Conservation (phyloP, 768 basidiomycete species). For the Strobilomyces confusus region DNA sequence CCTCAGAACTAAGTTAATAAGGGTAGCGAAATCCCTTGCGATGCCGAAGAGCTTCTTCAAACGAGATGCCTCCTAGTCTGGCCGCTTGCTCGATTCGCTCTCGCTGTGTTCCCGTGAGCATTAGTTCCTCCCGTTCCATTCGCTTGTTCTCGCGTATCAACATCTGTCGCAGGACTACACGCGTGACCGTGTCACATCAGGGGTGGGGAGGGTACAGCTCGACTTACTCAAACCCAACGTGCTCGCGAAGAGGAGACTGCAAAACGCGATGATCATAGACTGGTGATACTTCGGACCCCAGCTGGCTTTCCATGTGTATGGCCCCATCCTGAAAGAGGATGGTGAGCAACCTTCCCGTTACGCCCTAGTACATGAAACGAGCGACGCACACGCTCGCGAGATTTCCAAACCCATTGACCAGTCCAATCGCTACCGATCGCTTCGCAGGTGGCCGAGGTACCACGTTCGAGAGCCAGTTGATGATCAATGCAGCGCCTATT, state of each 20-base stretch:
- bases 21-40: conserved; percentile 58
- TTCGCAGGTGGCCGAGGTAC: conserved; percentile 56
- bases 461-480: conserved; percentile 61
- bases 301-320: conserved; percentile 56
- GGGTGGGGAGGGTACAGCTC: background rate
- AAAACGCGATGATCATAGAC: conserved; percentile 51
- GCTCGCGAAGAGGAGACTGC: conserved; percentile 30
- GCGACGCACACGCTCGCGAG: conserved; percentile 51
- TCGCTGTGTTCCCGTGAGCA: conserved; percentile 41
- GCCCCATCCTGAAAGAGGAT: conserved; percentile 44
- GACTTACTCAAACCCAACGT: conserved; percentile 34
- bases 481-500: conserved; percentile 39
- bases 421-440: conserved; percentile 52
- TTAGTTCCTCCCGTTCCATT: conserved; percentile 47
- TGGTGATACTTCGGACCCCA: conserved; percentile 64
- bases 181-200: background rate
- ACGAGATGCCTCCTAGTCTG: conserved; percentile 52
- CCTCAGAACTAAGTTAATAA: conserved; percentile 28
- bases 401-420: conserved; percentile 58
- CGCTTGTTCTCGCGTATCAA: conserved; percentile 49
- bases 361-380: background rate
- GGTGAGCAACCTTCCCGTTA: background rate
- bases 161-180: conserved; percentile 39
- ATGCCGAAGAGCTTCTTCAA: conserved; percentile 55
- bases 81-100: conserved; percentile 56